Base-by-base conservation (phyloP, 2,329 filamentous ascomycete species). In the Pseudogymnoascus sp. region DNA sequence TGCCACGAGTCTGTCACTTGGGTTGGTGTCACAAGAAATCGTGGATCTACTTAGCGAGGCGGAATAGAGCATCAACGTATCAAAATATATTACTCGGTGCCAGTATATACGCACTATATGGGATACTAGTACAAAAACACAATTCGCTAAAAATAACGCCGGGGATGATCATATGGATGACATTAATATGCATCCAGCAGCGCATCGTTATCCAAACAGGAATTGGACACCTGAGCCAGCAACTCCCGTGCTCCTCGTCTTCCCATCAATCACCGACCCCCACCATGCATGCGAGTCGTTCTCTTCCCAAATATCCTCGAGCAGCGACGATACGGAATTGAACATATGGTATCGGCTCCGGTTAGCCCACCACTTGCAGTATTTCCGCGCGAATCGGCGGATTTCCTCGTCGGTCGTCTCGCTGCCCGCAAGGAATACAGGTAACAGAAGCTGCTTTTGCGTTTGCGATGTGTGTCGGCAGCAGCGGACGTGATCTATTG, bases 401-500 rank as follows among this genome's bases (percentile, higher is more conserved):
- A 71, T 24, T 21, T 66, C 58, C 11, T 63, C 58, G 10, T 70
- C 68, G 7, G 40, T 65, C 1, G 68, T 69, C 62, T 74, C 74
- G 17, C 67, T 68, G 1, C 68, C 73, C 0, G 72, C 72, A 0
- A 76, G 62, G 35, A 76, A 75, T 0, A 74, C 67, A 0, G 74
- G 73, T 1, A 76, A 66, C 2, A 76, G 67, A 0, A 75, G 64
- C 44, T 75, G 74, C 59, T 75, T 75, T 62, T 74, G 73, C 0
- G 71, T 65, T 47, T 71, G 67, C 0, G 66, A 68, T 9, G 65
- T 69, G 11, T 61, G 62, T 7, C 71, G 65, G 60, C 71, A 73
- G 15, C 68, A 69, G 5, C 66, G 62, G n/a, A 71, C 68, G 63
- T 72, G 68, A 37, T 71, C 68, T 40, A 75, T 65, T 1, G 67